Conservation (phyloP, 306 rosid genomes). For the Lotus japonicus region DNA sequence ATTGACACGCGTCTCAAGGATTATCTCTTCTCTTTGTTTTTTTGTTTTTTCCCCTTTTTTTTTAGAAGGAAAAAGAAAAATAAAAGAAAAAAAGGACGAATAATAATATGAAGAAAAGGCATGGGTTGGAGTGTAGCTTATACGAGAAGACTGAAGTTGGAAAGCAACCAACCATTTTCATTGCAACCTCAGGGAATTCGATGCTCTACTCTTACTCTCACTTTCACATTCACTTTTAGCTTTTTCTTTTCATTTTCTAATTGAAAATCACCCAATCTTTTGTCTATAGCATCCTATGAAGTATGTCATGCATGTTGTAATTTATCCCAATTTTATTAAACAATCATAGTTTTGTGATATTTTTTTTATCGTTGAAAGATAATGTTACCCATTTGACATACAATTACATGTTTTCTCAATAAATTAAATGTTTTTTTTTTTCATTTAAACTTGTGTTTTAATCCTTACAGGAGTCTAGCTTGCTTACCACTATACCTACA, state of each 20-base stretch:
- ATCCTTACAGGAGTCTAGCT: too few relatives aligned
- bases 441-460: too few relatives aligned
- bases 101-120: slow-evolving; percentile 74
- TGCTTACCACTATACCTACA: too few relatives aligned
- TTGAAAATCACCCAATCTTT: slow-evolving; percentile 13
- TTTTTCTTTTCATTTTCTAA: slow-evolving; percentile 1
- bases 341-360: too few relatives aligned
- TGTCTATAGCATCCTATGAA: slow-evolving; percentile 18
- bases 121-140: slow-evolving; percentile 76
- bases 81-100: slow-evolving; percentile 29
- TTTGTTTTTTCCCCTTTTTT: slow-evolving; percentile 4
- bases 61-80: background rate
- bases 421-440: too few relatives aligned
- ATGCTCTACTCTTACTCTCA: slow-evolving; percentile 40
- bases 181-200: slow-evolving; percentile 63
- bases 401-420: too few relatives aligned
- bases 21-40: slow-evolving; percentile 39
- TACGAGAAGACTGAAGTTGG: slow-evolving; percentile 46
- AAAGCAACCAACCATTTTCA: slow-evolving; percentile 76
- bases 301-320: too few relatives aligned
- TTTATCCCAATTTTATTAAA: too few relatives aligned
- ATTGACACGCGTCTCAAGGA: slow-evolving; percentile 50
- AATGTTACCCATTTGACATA: too few relatives aligned
- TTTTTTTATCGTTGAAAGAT: too few relatives aligned
- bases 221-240: slow-evolving; percentile 13